Evolutionary conservation across 176 grass and related monocot species (phyloP).

Genomic region (Chloris gayana): DNA sequence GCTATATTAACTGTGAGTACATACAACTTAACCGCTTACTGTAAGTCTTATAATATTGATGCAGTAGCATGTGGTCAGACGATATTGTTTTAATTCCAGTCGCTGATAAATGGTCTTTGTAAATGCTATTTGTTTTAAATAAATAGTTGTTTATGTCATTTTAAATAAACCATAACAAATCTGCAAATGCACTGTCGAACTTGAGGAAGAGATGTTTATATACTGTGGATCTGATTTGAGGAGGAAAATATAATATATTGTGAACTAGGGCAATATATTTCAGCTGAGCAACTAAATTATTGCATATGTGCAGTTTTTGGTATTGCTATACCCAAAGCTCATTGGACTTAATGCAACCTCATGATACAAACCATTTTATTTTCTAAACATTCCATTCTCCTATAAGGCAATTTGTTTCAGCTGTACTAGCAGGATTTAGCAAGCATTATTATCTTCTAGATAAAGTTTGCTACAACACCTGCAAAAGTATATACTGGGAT

Average conservation of each 20-base stretch:
- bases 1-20: conserved; percentile 86
- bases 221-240: background rate
- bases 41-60: background rate
- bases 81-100: background rate
- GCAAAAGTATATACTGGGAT: background rate
- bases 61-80: background rate
- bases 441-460: background rate
- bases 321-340: conserved; percentile 10
- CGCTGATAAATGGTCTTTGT: conserved; percentile 22
- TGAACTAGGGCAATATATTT: background rate
- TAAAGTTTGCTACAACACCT: background rate
- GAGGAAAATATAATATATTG: background rate
- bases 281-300: conserved; percentile 4
- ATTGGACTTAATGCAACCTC: background rate
- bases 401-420: no score
- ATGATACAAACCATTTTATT: background rate
- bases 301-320: background rate
- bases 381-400: background rate
- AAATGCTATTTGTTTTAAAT: conserved; percentile 10
- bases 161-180: conserved; percentile 4
- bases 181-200: background rate
- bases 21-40: conserved; percentile 19
- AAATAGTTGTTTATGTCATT: conserved; percentile 22
- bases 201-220: background rate
- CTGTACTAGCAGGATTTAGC: background rate